A percentile compares a stretch with the other conserved stretches of the same genome.
Conservation (phyloP, 106 monocot genomes). For the Allium cepa region DNA sequence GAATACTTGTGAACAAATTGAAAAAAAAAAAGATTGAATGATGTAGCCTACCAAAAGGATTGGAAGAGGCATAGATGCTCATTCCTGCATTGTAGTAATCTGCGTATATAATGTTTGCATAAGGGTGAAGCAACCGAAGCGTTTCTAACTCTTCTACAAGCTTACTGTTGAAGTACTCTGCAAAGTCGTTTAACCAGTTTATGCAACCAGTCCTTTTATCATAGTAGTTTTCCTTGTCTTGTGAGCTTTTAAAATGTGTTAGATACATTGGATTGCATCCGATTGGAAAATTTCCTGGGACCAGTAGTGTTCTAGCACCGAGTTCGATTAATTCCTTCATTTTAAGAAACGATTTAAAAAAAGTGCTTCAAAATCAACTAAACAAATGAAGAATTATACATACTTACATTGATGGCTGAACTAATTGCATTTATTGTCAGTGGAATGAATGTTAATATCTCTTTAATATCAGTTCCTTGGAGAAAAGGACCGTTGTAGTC, state of each 20-base stretch:
- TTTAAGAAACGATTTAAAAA: too few relatives aligned
- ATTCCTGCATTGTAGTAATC: slow-evolving; percentile 45
- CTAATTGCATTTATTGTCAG: not conserved
- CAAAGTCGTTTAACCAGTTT: slow-evolving; percentile 39
- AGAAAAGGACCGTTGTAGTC: slow-evolving; percentile 34
- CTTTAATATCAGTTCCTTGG: not conserved
- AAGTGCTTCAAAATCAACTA: not conserved
- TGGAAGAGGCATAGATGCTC: slow-evolving; percentile 20
- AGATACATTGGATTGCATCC: slow-evolving; percentile 44
- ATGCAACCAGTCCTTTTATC: slow-evolving; percentile 44
- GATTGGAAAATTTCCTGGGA: slow-evolving; percentile 46
- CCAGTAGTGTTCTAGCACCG: slow-evolving; percentile 50
- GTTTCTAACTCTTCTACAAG: slow-evolving; percentile 22
- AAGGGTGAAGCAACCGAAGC: slow-evolving; percentile 22
- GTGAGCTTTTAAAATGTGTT: slow-evolving; percentile 5
- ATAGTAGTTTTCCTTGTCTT: slow-evolving; percentile 29
- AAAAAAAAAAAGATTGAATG: not conserved
- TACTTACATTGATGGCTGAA: slow-evolving; percentile 4
- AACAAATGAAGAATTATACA: not conserved
- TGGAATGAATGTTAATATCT: slow-evolving; percentile 5
- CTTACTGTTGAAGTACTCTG: slow-evolving; percentile 26
- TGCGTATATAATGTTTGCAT: slow-evolving; percentile 52
- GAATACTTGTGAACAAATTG: too few relatives aligned
- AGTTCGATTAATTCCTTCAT: slow-evolving; percentile 25
- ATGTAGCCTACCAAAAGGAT: slow-evolving; percentile 23